Evolutionary conservation across 208 protist species (phyloP).

Genomic region (Trypanosoma conorhini): DNA sequence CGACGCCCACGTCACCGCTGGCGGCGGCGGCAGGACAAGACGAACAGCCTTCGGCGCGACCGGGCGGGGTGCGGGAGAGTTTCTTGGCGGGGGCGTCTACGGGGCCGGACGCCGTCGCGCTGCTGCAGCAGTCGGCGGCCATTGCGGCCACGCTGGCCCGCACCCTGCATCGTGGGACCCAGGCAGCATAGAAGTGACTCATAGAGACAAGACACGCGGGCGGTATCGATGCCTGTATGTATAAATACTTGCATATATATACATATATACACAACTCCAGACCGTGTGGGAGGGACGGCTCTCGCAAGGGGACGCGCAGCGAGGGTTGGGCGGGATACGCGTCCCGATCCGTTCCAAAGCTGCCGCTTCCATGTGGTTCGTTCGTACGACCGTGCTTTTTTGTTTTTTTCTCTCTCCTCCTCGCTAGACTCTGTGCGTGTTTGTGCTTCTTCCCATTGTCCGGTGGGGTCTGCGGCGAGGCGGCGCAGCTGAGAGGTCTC

Average conservation of each 20-base stretch:
- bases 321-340: not conserved
- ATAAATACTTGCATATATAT: conserved; percentile 16
- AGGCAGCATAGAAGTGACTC: conserved; percentile 18
- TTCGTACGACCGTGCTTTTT: not conserved
- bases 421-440: too few species aligned
- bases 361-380: not conserved
- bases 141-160: conserved; percentile 23
- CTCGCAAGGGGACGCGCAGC: not conserved
- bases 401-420: too few species aligned
- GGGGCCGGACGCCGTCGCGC: conserved; percentile 23
- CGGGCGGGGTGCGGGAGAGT: not conserved
- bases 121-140: conserved; percentile 32
- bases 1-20: not conserved
- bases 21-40: not conserved
- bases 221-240: not conserved
- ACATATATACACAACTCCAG: not conserved
- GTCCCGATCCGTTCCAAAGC: not conserved
- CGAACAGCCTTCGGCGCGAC: not conserved
- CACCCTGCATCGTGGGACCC: conserved; percentile 30
- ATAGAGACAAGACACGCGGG: not conserved
- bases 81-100: not conserved
- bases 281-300: not conserved
- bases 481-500: too few species aligned
- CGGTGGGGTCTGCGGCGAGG: too few species aligned
- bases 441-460: not conserved